phyloP scores from a whole-genome alignment of 164 flowering plant species.

The Berberis thunbergii region DNA sequence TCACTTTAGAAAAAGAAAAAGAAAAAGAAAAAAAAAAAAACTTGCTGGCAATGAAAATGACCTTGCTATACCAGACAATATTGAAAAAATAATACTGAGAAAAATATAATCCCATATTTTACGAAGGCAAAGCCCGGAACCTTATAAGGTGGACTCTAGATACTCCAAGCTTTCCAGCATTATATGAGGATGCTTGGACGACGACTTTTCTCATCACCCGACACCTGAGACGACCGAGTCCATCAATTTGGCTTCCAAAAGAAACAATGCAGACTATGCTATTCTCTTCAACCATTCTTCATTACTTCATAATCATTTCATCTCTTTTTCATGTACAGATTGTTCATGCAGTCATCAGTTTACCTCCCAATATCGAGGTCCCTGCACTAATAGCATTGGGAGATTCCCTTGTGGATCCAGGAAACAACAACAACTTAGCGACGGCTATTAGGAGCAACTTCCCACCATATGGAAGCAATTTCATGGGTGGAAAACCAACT shows the following conservation, averaged over 20 bases:
- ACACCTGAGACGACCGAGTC: not conserved
- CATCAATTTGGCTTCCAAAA: not conserved
- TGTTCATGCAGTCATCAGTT: not conserved
- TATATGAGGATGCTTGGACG: too few relatives aligned
- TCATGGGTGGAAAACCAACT: slow-evolving; percentile 31
- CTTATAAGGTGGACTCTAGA: not conserved
- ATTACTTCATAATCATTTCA: not conserved
- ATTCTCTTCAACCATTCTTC: slow-evolving; percentile 17
- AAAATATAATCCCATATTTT: too few relatives aligned
- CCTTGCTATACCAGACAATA: too few relatives aligned
- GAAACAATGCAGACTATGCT: slow-evolving; percentile 2
- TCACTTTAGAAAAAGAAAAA: too few relatives aligned
- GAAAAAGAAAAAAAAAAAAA: too few relatives aligned
- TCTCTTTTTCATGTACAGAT: not conserved
- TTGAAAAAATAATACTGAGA: too few relatives aligned
- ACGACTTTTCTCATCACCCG: too few relatives aligned
- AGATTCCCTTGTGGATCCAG: slow-evolving; percentile 50
- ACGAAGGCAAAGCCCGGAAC: not conserved
- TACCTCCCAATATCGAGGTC: slow-evolving; percentile 8
- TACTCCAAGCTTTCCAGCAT: too few relatives aligned
- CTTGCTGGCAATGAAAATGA: too few relatives aligned
- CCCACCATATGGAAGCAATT: slow-evolving; percentile 47
- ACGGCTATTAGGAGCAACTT: slow-evolving; percentile 28
- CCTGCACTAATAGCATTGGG: slow-evolving; percentile 43
- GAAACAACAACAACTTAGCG: slow-evolving; percentile 39